Evolutionary conservation across 1,284 basidiomycete species (phyloP).

Genomic region (Cryptococcus neoformans): DNA sequence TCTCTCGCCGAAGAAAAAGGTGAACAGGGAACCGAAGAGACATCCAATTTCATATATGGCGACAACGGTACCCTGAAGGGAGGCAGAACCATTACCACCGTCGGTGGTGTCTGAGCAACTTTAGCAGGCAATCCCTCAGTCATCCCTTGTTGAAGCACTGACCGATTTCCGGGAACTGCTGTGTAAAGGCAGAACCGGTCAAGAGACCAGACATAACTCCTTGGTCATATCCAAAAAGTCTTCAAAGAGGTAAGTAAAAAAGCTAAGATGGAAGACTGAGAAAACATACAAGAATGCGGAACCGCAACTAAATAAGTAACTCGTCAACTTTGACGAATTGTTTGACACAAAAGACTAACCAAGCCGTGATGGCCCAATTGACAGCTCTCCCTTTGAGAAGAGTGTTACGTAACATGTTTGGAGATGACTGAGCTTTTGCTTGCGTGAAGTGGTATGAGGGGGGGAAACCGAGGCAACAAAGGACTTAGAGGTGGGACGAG

Average conservation of each 20-base stretch:
- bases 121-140: not conserved
- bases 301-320: conserved; percentile 3
- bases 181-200: conserved; percentile 23
- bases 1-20: conserved; percentile 29
- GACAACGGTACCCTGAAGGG: conserved; percentile 37
- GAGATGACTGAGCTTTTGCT: too few species aligned
- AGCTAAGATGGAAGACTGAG: not conserved
- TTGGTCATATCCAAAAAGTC: conserved; percentile 48
- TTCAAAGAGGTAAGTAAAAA: not conserved
- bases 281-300: conserved; percentile 12
- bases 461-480: too few species aligned
- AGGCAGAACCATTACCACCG: conserved; percentile 15
- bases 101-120: conserved; percentile 11
- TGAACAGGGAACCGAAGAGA: conserved; percentile 31
- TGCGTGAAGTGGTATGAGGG: too few species aligned
- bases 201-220: conserved; percentile 49
- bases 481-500: too few species aligned
- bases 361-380: too few species aligned
- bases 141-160: not conserved
- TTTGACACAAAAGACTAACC: too few species aligned
- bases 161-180: conserved; percentile 22
- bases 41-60: conserved; percentile 44
- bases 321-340: too few species aligned
- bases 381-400: too few species aligned
- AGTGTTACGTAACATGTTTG: too few species aligned